Conservation (phyloP, 352 stramenopile genomes). For the Pythium brachiatum region DNA sequence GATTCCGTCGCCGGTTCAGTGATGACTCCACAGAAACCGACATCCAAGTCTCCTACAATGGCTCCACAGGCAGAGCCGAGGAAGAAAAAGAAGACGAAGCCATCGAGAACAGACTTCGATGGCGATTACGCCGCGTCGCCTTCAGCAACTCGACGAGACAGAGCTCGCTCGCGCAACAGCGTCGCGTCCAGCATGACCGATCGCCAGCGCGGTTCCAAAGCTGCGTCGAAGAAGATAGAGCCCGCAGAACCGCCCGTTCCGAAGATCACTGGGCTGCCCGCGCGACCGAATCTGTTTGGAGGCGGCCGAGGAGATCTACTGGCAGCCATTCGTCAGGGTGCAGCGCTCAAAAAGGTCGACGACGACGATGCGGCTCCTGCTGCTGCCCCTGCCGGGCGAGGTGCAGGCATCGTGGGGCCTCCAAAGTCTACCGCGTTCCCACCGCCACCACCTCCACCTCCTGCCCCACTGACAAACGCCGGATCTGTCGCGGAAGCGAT, state of each 20-base stretch:
- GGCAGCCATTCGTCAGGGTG: conserved; percentile 69
- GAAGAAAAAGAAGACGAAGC: conserved; percentile 22
- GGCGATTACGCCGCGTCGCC: neutral
- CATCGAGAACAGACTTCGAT: conserved; percentile 28
- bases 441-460: conserved; percentile 20
- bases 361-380: neutral
- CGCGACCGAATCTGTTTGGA: conserved; percentile 68
- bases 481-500: conserved; percentile 78
- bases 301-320: conserved; percentile 68
- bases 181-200: conserved; percentile 11
- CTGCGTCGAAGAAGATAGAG: neutral
- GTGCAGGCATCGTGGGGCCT: conserved; percentile 8
- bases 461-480: conserved; percentile 36
- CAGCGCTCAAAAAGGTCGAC: conserved; percentile 48
- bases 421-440: conserved; percentile 9
- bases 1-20: conserved; percentile 45
- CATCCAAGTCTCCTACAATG: neutral
- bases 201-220: neutral
- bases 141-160: conserved; percentile 12
- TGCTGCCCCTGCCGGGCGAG: neutral
- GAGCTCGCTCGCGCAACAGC: conserved; percentile 24
- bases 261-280: conserved; percentile 43
- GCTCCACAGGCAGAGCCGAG: conserved; percentile 18
- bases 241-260: conserved; percentile 18
- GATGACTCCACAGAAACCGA: conserved; percentile 15